Percentiles rank a stretch among this genome's conserved stretches.
These are phyloP conservation scores for Cupressus sempervirens DNA, from an alignment of 75 land plant genomes.

Conservation along the genomic window DNA sequence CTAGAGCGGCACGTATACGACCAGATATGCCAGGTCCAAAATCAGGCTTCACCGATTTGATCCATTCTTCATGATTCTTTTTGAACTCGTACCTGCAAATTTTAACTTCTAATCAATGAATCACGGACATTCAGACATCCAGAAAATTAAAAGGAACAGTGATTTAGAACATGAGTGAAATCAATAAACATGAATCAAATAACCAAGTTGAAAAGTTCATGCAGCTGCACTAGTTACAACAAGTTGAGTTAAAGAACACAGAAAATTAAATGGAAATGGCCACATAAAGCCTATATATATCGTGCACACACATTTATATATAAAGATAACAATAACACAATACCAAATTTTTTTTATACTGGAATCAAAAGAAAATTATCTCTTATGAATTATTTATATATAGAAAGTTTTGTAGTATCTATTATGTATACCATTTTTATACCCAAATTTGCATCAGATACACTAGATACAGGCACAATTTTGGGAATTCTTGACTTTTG, in stretches of 20 bases:
- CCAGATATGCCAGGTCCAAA: slow-evolving; percentile 35
- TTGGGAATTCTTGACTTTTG: background rate
- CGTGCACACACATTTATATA: background rate
- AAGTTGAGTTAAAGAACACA: background rate
- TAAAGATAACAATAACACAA: background rate
- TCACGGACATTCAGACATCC: background rate
- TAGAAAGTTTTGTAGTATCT: no score
- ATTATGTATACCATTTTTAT: background rate
- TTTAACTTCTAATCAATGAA: background rate
- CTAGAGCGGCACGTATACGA: slow-evolving; percentile 21
- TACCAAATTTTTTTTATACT: no score
- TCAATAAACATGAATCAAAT: background rate
- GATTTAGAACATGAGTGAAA: background rate
- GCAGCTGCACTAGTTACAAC: background rate
- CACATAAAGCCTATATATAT: background rate
- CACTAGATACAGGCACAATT: background rate
- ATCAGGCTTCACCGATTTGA: slow-evolving; percentile 39
- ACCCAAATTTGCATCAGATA: no score
- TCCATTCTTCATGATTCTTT: slow-evolving; percentile 65
- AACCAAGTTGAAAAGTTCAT: background rate
- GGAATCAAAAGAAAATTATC: background rate
- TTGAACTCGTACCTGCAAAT: slow-evolving; percentile 72
- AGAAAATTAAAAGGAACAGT: background rate
- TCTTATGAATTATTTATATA: no score
- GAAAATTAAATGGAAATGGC: background rate